phyloP scores from a whole-genome alignment of 805 yeast species.

The Kazachstania martiniae region DNA sequence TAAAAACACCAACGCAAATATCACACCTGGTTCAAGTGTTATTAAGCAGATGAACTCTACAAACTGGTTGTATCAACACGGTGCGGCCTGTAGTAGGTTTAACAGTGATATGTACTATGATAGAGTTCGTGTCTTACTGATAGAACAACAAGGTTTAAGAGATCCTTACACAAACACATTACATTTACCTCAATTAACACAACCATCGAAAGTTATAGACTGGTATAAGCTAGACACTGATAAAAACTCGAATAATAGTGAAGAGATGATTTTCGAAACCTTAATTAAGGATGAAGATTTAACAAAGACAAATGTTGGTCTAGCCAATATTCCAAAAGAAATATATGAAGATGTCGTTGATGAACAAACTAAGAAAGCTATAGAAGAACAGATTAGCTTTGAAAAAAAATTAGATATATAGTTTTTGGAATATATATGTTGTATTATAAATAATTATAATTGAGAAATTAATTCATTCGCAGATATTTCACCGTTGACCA shows the following conservation, averaged over 20 bases:
- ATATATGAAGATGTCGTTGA: conserved; percentile 49
- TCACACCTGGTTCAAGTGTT: conserved; percentile 11
- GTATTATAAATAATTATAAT: conserved; percentile 1
- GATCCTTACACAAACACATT: conserved; percentile 80
- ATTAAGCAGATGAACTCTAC: conserved; percentile 45
- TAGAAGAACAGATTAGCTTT: conserved; percentile 45
- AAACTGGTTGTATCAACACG: conserved; percentile 79
- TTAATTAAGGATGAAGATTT: conserved; percentile 37
- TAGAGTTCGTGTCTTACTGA: conserved; percentile 38
- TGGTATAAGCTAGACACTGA: conserved; percentile 10
- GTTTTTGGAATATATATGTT: background rate
- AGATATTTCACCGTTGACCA: conserved; percentile 33
- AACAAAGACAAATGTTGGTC: conserved; percentile 46
- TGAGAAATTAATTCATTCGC: conserved; percentile 15
- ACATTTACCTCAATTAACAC: conserved; percentile 66
- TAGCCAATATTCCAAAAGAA: conserved; percentile 45
- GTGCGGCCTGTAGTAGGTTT: conserved; percentile 62
- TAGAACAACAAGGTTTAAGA: conserved; percentile 43
- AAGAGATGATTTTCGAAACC: conserved; percentile 37
- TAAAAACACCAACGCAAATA: conserved; percentile 11
- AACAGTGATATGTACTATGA: conserved; percentile 54
- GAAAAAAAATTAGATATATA: conserved; percentile 27
- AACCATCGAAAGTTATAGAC: conserved; percentile 42
- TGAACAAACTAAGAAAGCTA: conserved; percentile 48
- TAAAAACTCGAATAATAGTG: conserved; percentile 19